Base-by-base conservation (phyloP, 805 yeast genomes). In the Kuraishia capsulata region DNA sequence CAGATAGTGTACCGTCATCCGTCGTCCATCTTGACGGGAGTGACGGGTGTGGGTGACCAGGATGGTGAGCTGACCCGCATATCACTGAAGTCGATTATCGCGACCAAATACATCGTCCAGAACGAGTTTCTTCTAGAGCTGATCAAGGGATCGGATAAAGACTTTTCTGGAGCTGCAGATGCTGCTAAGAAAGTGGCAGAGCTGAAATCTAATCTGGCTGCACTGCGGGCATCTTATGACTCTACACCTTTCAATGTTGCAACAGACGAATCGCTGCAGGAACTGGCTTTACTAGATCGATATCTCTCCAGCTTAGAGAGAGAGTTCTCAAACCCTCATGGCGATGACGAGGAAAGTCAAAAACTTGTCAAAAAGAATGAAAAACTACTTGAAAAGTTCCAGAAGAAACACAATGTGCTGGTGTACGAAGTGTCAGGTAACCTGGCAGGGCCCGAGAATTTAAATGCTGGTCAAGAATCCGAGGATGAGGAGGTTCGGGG, bases 21-120 rank as follows among this genome's bases (percentile, higher is more conserved):
- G 28, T 43, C 46, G 14, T 31, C 46, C 16, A 30, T 44, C 16
- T 19, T 42, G 30, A 34, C 45, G 10, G 40, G 41, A 4, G 34
- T 40, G 6, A 29, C 40, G 17, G 41, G 30, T 4, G 36, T 30
- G 9, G 39, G 17, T 17, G 31, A 28, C 17, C 13, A 13, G 6
- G 14, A 17, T 13, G 31, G 33, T 9, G 47, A 45, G 30, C 23
- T 47, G 14, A 36, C 41, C 17, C 47, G 50, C 11, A 42, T 59
- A 2, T 56, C 66, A 3, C 38, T 61, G 30, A 51, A 61, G 37
- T 53, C 64, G 1, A 57, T 56, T 39, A 39, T 58, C 14, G 63
- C 61, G 1, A 50, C 65, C 10, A 53, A 57, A 34, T 61, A 52
- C 38, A 43, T 55, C 3, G 42, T 59, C 23, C 51, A 55, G 18